Conservation (phyloP, 1,139 yeast genomes). For the Candida mesenterica region DNA sequence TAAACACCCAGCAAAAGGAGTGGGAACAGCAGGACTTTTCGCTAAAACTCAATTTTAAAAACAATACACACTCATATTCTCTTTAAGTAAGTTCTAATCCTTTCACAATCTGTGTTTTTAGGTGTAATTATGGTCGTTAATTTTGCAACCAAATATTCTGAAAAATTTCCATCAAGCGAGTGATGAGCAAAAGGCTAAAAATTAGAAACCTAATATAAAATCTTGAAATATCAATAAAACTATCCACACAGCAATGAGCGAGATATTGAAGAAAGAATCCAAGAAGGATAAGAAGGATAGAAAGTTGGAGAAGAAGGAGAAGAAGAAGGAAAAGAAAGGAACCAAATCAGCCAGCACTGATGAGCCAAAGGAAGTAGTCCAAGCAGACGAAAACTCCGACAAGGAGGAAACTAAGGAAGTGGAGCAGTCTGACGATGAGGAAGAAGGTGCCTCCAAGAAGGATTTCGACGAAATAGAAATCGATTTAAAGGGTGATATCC, state of each 20-base stretch:
- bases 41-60: too few relatives aligned
- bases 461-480: constrained; percentile 67
- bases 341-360: constrained; percentile 5
- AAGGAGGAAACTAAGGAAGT: constrained; percentile 1
- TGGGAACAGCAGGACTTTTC: too few relatives aligned
- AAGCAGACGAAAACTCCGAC: constrained; percentile 4
- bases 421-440: constrained; percentile 4
- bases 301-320: constrained; percentile 25
- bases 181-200: constrained; percentile 7
- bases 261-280: constrained; percentile 18
- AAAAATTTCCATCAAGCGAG: not conserved
- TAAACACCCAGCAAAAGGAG: too few relatives aligned
- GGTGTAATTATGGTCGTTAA: not conserved
- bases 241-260: constrained; percentile 7
- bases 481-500: constrained; percentile 72
- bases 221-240: too few relatives aligned
- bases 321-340: constrained; percentile 21
- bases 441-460: constrained; percentile 5
- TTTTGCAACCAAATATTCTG: constrained; percentile 3
- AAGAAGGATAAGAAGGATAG: constrained; percentile 28
- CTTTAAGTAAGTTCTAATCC: too few relatives aligned
- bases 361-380: not conserved
- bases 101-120: not conserved
- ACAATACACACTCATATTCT: too few relatives aligned
- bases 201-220: constrained; percentile 2